A percentile compares a stretch with the other conserved stretches of the same genome.
These are phyloP conservation scores for Penicillium occitanis DNA, from an alignment of 2,329 filamentous ascomycete species.

Conservation along the genomic window DNA sequence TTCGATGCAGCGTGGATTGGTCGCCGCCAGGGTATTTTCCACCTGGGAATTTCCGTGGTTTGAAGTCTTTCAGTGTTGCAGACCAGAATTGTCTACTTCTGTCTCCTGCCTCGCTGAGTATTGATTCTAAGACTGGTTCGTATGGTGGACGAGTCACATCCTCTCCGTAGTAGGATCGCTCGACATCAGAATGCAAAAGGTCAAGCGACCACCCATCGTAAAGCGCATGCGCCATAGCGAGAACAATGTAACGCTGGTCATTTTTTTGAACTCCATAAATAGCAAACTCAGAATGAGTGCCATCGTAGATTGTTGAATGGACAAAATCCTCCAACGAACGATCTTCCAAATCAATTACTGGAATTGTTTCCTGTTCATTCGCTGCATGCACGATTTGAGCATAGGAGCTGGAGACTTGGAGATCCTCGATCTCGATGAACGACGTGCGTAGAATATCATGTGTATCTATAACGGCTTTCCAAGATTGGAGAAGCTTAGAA, in stretches of 20 bases:
- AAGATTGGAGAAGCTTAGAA: constrained; percentile 59
- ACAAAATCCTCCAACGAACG: constrained; percentile 26
- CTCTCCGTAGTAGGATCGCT: constrained; percentile 59
- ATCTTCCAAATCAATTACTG: constrained; percentile 26
- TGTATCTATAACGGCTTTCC: constrained; percentile 57
- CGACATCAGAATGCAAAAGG: constrained; percentile 70
- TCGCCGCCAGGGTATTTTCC: constrained; percentile 24
- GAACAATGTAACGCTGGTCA: constrained; percentile 46
- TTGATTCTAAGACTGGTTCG: constrained; percentile 55
- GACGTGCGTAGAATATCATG: constrained; percentile 74
- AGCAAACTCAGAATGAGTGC: constrained; percentile 31
- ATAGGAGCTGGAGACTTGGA: constrained; percentile 55
- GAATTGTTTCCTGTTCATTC: constrained; percentile 35
- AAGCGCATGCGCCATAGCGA: constrained; percentile 81
- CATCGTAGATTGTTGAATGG: constrained; percentile 21
- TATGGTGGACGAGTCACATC: constrained; percentile 49
- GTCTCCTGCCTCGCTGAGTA: constrained; percentile 50
- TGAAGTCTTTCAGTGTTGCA: constrained; percentile 60
- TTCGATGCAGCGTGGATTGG: constrained; percentile 29
- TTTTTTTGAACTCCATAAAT: constrained; percentile 41
- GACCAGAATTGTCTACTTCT: constrained; percentile 68
- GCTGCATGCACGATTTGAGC: constrained; percentile 54
- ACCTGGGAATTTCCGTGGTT: constrained; percentile 42
- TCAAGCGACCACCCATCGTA: constrained; percentile 86
- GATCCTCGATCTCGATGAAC: constrained; percentile 67